Evolutionary conservation across 495 filamentous ascomycete genomes (phyloP).

Genomic region (Oleoguttula mirabilis): DNA sequence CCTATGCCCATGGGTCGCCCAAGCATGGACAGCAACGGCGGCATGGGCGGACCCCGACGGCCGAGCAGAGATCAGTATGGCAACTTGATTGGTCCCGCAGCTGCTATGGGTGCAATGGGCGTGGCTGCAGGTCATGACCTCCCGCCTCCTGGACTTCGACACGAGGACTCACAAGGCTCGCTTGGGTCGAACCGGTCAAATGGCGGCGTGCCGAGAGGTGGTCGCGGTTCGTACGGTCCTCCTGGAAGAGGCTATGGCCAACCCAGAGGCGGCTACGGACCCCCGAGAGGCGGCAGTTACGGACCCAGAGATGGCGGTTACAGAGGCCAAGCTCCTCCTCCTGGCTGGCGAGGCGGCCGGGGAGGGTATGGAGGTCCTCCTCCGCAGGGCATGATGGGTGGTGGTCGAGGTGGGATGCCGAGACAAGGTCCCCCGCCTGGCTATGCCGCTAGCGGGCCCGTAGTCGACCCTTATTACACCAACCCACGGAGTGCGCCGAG

Average conservation of each 20-base stretch:
- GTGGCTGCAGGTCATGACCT: constrained; percentile 33
- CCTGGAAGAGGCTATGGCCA: constrained; percentile 25
- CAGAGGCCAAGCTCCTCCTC: neutral
- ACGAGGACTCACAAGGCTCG: constrained; percentile 37
- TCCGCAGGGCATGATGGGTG: constrained; percentile 7
- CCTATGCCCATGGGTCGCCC: constrained; percentile 19
- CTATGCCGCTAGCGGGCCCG: constrained; percentile 16
- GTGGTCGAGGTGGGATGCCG: constrained; percentile 2
- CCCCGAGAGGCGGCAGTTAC: constrained; percentile 24
- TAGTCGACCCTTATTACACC: constrained; percentile 20
- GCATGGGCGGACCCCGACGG: constrained; percentile 14
- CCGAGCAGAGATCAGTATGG: constrained; percentile 56
- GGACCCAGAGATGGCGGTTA: constrained; percentile 35
- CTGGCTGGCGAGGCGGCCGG: no score
- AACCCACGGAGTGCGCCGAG: constrained; percentile 3
- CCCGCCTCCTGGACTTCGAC: constrained; percentile 39
- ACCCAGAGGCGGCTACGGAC: constrained; percentile 37
- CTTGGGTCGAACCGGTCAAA: constrained; percentile 30
- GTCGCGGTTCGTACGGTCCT: constrained; percentile 29
- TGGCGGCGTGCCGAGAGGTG: constrained; percentile 25
- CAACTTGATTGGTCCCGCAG: constrained; percentile 37
- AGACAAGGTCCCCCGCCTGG: constrained; percentile 38
- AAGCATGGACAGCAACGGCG: constrained; percentile 26
- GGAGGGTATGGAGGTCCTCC: no score
- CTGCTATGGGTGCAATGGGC: constrained; percentile 18